phyloP scores from a whole-genome alignment of 495 filamentous ascomycete species.

The Saxophila tyrrhenica region DNA sequence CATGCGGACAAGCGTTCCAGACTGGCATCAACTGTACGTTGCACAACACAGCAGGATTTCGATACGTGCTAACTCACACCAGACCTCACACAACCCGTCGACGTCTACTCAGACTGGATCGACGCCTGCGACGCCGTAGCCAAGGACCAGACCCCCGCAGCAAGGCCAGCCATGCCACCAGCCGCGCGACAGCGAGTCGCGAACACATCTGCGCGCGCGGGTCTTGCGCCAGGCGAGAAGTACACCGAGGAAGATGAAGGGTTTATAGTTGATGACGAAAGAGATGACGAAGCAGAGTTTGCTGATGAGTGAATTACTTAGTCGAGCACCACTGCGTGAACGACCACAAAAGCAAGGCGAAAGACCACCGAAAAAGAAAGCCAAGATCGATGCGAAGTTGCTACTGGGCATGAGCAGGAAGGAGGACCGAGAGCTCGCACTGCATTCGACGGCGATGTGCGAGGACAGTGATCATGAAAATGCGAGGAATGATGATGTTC shows the following conservation, averaged over 20 bases:
- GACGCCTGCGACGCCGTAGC: slow-evolving; percentile 84
- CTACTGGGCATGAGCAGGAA: background rate
- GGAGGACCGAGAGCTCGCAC: background rate
- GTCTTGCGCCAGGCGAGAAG: slow-evolving; percentile 13
- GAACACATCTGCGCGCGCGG: slow-evolving; percentile 5
- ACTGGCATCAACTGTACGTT: slow-evolving; percentile 80
- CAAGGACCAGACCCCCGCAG: slow-evolving; percentile 34
- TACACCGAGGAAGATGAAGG: slow-evolving; percentile 23
- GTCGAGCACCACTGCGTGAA: background rate
- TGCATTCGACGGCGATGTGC: background rate
- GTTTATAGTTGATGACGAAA: slow-evolving; percentile 27
- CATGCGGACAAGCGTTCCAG: slow-evolving; percentile 88
- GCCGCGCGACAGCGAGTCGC: background rate
- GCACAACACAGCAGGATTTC: background rate
- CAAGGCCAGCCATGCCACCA: background rate
- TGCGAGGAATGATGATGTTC: background rate
- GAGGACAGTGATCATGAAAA: background rate
- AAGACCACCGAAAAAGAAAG: background rate
- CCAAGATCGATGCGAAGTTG: background rate
- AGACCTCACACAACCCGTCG: slow-evolving; percentile 83
- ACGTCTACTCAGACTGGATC: slow-evolving; percentile 97
- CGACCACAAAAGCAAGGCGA: background rate
- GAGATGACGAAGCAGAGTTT: slow-evolving; percentile 31
- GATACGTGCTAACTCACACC: slow-evolving; percentile 1
- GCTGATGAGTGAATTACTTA: slow-evolving; percentile 24